Conservation (phyloP, 306 rosid species). For the Biancaea sappan region DNA sequence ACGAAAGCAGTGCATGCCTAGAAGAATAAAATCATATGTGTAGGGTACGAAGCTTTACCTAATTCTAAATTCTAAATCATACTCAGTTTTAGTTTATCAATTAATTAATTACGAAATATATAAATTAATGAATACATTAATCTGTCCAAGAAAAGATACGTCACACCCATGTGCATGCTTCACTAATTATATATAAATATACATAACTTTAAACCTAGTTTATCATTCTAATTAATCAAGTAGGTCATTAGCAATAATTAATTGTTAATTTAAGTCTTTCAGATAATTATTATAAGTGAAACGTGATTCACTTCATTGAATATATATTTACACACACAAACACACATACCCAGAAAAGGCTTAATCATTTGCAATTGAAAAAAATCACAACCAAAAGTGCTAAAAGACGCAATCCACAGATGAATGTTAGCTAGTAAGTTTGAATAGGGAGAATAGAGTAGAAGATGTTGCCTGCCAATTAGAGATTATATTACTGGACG, state of each 20-base stretch:
- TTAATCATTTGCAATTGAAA: conserved; percentile 28
- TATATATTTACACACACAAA: conserved; percentile 32
- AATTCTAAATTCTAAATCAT: conserved; percentile 38
- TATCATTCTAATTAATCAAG: conserved; percentile 12
- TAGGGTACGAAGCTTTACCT: conserved; percentile 51
- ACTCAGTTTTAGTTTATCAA: conserved; percentile 26
- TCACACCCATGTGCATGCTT: conserved; percentile 69
- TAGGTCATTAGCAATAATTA: conserved; percentile 38
- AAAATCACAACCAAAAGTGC: conserved; percentile 17
- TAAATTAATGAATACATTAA: conserved; percentile 33
- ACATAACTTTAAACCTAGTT: conserved; percentile 32
- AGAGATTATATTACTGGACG: conserved; percentile 17
- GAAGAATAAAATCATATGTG: conserved; percentile 54
- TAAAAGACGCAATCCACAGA: conserved; percentile 35
- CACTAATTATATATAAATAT: conserved; percentile 31
- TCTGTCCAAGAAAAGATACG: conserved; percentile 51
- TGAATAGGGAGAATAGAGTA: conserved; percentile 19
- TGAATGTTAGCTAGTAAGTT: conserved; percentile 10
- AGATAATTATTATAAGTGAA: conserved; percentile 29
- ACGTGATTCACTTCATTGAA: conserved; percentile 39
- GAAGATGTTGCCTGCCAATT: conserved; percentile 28
- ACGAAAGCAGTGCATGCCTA: conserved; percentile 51
- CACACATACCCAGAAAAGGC: conserved; percentile 35
- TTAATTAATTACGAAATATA: conserved; percentile 19
- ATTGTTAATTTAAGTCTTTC: conserved; percentile 33